Evolutionary conservation across 805 yeast species (phyloP).

Genomic region (Candida methanosorbosa): DNA sequence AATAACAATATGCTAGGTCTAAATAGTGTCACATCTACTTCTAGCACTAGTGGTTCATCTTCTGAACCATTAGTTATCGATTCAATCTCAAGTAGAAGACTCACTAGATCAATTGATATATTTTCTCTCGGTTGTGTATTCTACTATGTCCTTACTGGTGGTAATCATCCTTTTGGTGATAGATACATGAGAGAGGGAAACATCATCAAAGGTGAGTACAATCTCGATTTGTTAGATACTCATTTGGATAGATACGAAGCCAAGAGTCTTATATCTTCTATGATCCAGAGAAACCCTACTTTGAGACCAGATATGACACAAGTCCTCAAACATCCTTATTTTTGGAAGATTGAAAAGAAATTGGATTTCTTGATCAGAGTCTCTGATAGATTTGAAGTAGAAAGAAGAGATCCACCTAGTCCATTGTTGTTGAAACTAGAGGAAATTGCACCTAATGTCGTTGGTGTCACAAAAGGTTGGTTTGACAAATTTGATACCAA

Average conservation of each 20-base stretch:
- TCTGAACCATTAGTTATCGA: constrained; percentile 28
- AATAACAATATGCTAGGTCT: constrained; percentile 45
- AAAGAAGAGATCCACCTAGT: constrained; percentile 67
- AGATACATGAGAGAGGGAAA: constrained; percentile 82
- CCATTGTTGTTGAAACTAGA: constrained; percentile 47
- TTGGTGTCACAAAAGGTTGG: constrained; percentile 72
- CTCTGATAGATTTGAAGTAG: constrained; percentile 87
- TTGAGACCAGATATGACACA: constrained; percentile 60
- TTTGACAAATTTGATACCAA: constrained; percentile 57
- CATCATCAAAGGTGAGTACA: constrained; percentile 59
- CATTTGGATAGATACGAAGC: constrained; percentile 54
- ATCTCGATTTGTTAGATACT: constrained; percentile 36
- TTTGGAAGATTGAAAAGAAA: constrained; percentile 71
- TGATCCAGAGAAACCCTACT: constrained; percentile 64
- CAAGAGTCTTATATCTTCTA: constrained; percentile 55
- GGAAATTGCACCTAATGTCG: constrained; percentile 61
- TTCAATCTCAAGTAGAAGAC: constrained; percentile 40
- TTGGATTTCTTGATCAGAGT: constrained; percentile 79
- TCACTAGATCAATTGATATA: constrained; percentile 86
- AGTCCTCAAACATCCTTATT: constrained; percentile 78
- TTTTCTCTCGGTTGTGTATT: constrained; percentile 94
- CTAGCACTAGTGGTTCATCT: constrained; percentile 16
- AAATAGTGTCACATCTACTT: constrained; percentile 82
- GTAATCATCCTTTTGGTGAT: constrained; percentile 94
- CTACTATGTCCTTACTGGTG: constrained; percentile 74